Evolutionary conservation across 805 yeast species (phyloP).

Genomic region (Monosporozyma aerobia): DNA sequence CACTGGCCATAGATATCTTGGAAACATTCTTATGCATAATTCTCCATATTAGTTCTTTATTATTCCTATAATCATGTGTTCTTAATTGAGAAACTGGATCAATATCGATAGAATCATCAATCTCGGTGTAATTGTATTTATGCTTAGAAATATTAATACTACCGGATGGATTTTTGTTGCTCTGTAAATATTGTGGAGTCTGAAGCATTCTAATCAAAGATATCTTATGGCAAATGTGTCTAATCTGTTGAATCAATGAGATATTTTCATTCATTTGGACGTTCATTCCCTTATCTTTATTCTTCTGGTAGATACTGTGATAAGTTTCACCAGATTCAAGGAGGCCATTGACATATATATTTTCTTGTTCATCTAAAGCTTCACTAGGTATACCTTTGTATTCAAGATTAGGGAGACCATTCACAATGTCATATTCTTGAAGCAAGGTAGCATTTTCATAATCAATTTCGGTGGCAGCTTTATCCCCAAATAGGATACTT

Average conservation of each 20-base stretch:
- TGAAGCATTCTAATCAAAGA: constrained; percentile 86
- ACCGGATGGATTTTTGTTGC: constrained; percentile 9
- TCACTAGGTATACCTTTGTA: constrained; percentile 46
- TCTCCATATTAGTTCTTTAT: constrained; percentile 51
- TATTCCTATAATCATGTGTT: constrained; percentile 51
- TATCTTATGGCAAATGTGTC: constrained; percentile 82
- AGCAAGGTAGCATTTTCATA: constrained; percentile 52
- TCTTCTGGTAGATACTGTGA: constrained; percentile 31
- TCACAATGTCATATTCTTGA: constrained; percentile 75
- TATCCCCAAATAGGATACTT: constrained; percentile 18
- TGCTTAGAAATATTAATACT: constrained; percentile 16
- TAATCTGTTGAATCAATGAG: constrained; percentile 72
- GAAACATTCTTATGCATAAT: constrained; percentile 63
- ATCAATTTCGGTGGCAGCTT: constrained; percentile 37
- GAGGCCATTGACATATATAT: constrained; percentile 34
- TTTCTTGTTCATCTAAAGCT: constrained; percentile 37
- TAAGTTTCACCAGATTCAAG: constrained; percentile 31
- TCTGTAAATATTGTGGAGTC: constrained; percentile 20
- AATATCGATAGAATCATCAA: constrained; percentile 58
- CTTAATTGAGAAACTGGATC: constrained; percentile 71
- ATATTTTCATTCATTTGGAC: constrained; percentile 57
- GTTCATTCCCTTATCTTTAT: constrained; percentile 48
- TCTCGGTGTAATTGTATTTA: constrained; percentile 31
- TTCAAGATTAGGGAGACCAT: constrained; percentile 63
- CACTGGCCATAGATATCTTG: constrained; percentile 81